Evolutionary conservation across 2,329 filamentous ascomycete species (phyloP), one percentile per base, ranked within the genome.

Genomic region (Fusarium coffeatum): DNA sequence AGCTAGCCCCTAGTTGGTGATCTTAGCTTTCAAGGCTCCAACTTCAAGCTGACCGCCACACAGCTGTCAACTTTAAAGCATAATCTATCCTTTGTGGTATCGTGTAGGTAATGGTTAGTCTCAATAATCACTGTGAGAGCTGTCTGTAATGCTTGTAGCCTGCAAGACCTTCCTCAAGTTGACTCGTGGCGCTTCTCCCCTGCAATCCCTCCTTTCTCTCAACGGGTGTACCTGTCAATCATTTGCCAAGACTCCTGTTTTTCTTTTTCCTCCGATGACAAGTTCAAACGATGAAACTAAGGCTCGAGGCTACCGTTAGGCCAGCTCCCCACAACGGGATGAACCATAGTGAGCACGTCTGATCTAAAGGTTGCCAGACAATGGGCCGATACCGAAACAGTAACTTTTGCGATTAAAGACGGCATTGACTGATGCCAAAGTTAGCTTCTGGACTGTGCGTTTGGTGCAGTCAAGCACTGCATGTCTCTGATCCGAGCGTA

Each of bases 1-100:
- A 32, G 42, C 12, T 18, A 12, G 18, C 48, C 60, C 58, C 60
- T 64, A 45, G 59, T 6, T 12, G 58, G 34, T 64, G 58, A 63
- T 64, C 60, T 56, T 56, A 56, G 58, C 58, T 56, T 34, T 23
- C 32, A n/a, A 37, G 34, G 34, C 34, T 37, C 34, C 30, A 15
- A 30, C 18, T 27, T 59, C 53, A 41, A 63, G 32, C n/a, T 62
- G 46, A 62, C 40, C 32, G 32, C 48, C 47, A 30, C 25, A 18
- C 13, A 41, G 9, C 37, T 63, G 37, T 48, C 50, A 63, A 42
- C 34, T 40, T 46, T 48, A 42, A 28, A 48, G 25, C 20, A 59
- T 28, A 30, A 43, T 34, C 22, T 23, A 20, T 37, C 42, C 11
- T 30, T 42, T 22, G 8, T 13, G 27, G 27, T 37, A 37, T 37